phyloP scores from a whole-genome alignment of 1,139 yeast species.

The Debaryomycetaceae sp. region DNA sequence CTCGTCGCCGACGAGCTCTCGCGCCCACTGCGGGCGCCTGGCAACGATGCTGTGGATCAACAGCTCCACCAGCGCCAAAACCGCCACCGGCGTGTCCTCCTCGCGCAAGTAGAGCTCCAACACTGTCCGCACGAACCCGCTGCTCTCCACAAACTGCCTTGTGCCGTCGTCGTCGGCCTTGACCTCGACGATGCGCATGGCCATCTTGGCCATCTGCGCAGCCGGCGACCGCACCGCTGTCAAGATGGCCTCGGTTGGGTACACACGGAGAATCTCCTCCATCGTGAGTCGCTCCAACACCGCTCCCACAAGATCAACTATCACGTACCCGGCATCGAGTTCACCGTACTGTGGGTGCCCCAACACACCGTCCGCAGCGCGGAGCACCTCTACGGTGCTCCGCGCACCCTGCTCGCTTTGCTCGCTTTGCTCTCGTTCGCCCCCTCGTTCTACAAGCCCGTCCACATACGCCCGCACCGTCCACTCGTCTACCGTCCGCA shows the following conservation, averaged over 20 bases:
- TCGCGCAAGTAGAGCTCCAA: background rate
- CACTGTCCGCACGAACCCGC: background rate
- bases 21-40: background rate
- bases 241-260: constrained; percentile 20
- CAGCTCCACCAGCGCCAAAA: background rate
- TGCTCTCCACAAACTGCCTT: background rate
- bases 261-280: constrained; percentile 15
- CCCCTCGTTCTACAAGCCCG: background rate
- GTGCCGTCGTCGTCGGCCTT: background rate
- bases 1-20: background rate
- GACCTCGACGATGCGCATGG: constrained; percentile 1
- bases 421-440: background rate
- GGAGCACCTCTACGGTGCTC: background rate
- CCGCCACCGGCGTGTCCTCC: background rate
- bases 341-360: constrained; percentile 12
- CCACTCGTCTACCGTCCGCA: background rate
- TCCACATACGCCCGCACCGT: background rate
- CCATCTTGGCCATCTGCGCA: constrained; percentile 2
- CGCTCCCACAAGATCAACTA: constrained; percentile 20
- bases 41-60: background rate
- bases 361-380: constrained; percentile 1
- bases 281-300: constrained; percentile 17
- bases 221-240: constrained; percentile 1
- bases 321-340: constrained; percentile 19
- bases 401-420: background rate